These are phyloP conservation scores for Gigaspora rosea DNA, from an alignment of 192 early-diverging fungal species.

Conservation along the genomic window DNA sequence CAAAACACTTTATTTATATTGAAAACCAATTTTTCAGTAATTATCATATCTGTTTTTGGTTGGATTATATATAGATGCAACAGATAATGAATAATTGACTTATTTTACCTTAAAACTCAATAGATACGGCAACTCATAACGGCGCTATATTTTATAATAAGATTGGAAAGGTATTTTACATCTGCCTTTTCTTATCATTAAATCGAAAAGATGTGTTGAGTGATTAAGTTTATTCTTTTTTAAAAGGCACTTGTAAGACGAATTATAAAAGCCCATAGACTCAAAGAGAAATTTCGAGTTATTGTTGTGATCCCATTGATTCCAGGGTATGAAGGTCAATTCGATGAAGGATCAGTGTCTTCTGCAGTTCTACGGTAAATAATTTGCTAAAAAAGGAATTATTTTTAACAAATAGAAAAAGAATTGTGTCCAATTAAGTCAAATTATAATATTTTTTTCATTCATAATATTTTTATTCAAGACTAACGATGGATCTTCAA, in stretches of 20 bases:
- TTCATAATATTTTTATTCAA: not conserved
- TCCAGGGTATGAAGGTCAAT: slow-evolving; percentile 83
- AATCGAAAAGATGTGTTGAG: not conserved
- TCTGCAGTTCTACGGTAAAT: slow-evolving; percentile 59
- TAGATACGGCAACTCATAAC: slow-evolving; percentile 6
- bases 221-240: slow-evolving; percentile 13
- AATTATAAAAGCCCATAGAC: slow-evolving; percentile 67
- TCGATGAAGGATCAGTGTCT: slow-evolving; percentile 59
- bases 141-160: slow-evolving; percentile 59
- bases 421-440: too few species aligned
- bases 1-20: slow-evolving; percentile 86
- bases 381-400: not conserved
- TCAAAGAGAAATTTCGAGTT: slow-evolving; percentile 70
- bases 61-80: not conserved
- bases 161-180: slow-evolving; percentile 44
- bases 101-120: too few species aligned
- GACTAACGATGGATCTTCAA: slow-evolving; percentile 79
- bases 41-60: not conserved
- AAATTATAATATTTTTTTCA: too few species aligned
- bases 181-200: slow-evolving; percentile 14
- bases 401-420: not conserved
- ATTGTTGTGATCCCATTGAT: slow-evolving; percentile 81
- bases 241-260: slow-evolving; percentile 67
- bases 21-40: slow-evolving; percentile 91
- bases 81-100: too few species aligned